Base-by-base conservation (phyloP, 1,284 basidiomycete species). In the Melampsora occidentalis region DNA sequence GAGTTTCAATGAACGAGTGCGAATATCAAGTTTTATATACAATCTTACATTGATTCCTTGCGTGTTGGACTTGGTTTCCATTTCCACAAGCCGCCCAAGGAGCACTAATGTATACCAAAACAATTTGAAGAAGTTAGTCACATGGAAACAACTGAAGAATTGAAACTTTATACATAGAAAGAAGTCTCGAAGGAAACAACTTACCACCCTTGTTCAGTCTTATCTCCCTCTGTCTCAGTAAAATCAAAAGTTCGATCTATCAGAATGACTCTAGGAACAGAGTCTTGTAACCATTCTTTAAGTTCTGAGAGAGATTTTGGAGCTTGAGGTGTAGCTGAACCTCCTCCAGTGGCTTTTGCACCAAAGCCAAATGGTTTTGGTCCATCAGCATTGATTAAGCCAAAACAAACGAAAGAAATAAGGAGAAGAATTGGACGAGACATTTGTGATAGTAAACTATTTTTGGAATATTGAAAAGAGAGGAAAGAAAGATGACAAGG, bases 191-290 rank as follows among this genome's bases (percentile, higher is more conserved):
- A 5, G 6, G 7, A 35, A 25, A 25, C 5, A 18, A 22, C 61
- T 16, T 62, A 62, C 61, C 61, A 62, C 7, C 61, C 61, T 62
- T 5, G 4, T 62, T 25, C 61, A 62, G 61, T 62, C 5, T 5
- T 25, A 62, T 62, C 25, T 33, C 61, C 61, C 28, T 62, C 22
- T 18, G 25, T 6, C 5, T 62, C 61, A 62, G 10, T n/a, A 28
- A 62, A 33, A 18, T 62, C 61, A 25, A 62, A 62, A 18, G 31
- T 62, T 62, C 31, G n/a, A 25, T 62, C 61, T 6, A 62, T 62
- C 3, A 62, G 61, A 33, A 62, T 62, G 6, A 62, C 61, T 33
- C 61, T 62, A 7, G 61, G 61, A 6, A 33, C 31, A 25, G n/a
- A 22, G 28, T 62, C 61, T 18, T 7, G 10, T 18, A 62, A n/a